Evolutionary conservation across 139 green algal genomes (phyloP).

Genomic region (Chlorella sp.): DNA sequence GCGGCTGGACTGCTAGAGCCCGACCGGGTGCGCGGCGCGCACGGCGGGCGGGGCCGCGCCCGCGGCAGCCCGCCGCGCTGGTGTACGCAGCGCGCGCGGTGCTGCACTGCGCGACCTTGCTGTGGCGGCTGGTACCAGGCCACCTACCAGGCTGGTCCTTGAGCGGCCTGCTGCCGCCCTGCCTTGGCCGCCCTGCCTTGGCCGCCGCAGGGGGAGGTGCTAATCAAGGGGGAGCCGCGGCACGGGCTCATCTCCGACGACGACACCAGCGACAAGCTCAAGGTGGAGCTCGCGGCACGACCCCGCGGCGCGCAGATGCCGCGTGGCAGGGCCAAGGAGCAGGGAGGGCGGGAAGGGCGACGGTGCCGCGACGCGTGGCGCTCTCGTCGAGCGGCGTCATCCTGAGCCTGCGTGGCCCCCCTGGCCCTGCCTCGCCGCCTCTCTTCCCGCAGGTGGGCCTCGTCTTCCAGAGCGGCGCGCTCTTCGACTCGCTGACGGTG

Average conservation of each 20-base stretch:
- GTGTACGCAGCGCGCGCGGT: no score
- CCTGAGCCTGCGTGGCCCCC: not conserved
- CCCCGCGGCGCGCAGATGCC: no score
- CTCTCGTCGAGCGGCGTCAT: not conserved
- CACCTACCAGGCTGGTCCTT: not conserved
- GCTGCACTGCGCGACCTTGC: no score
- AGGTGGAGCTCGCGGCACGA: slow-evolving; percentile 41
- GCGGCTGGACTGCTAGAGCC: slow-evolving; percentile 92
- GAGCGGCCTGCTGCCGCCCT: not conserved
- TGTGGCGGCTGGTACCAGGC: not conserved
- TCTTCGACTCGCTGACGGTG: slow-evolving; percentile 98
- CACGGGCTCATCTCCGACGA: slow-evolving; percentile 81
- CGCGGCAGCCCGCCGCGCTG: no score
- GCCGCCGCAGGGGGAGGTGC: slow-evolving; percentile 80
- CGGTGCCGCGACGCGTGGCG: no score
- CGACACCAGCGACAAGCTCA: slow-evolving; percentile 51
- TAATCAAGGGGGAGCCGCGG: slow-evolving; percentile 76
- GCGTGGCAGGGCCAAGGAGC: no score
- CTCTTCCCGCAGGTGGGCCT: not conserved
- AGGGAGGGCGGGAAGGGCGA: no score
- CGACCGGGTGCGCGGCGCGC: slow-evolving; percentile 63
- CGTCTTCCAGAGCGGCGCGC: slow-evolving; percentile 93
- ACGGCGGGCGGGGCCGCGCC: not conserved
- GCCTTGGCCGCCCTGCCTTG: not conserved
- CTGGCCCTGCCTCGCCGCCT: not conserved